Base-by-base conservation (phyloP, 805 yeast species). In the Barnettozyma salicaria region DNA sequence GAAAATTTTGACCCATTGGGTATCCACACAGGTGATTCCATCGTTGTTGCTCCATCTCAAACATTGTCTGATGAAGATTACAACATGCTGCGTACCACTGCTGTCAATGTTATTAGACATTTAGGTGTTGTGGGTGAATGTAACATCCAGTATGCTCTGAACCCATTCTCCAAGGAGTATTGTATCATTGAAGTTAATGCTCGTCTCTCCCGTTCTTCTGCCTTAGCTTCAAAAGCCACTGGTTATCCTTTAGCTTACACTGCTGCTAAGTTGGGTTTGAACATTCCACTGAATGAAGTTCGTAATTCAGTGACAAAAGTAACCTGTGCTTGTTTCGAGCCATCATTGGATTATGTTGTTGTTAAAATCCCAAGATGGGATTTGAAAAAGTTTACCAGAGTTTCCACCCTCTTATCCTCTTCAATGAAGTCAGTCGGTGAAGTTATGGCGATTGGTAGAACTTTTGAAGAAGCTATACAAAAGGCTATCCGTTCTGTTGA, bases 331-430 rank as follows among this genome's bases (percentile, higher is more conserved):
- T 85, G 95, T 70, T 90, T 90, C 64, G 98, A 90, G 69, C 98
- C 98, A 34, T 87, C 96, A 11, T 73, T 90, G 58, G 98, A 90
- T 66, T 90, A 90, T 65, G 85, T 88, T 61, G 98, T 90, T 47
- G 95, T 87, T 37, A 90, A 90, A 75, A 92, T 90, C 63, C 98
- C 98, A 63, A 78, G 97, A 68, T 90, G 98, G 98, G 98, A 90
- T 67, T 75, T 90, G 67, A 84, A 85, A 71, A 90, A 90, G 67
- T 90, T 90, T 67, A 85, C 90, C 44, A 76, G 96, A 60, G 97
- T 90, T 26, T 83, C 95, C 16, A 80, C 85, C 36, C 72, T 79
- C 59, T 75, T 90, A 52, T 82, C 92, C 8, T 88, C 97, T 2
- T 78, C 96, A 21, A 90, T 90, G 98, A 90, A 90, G 67, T 88